Conservation (phyloP, 1,284 basidiomycete genomes). For the Melampsora americana region DNA sequence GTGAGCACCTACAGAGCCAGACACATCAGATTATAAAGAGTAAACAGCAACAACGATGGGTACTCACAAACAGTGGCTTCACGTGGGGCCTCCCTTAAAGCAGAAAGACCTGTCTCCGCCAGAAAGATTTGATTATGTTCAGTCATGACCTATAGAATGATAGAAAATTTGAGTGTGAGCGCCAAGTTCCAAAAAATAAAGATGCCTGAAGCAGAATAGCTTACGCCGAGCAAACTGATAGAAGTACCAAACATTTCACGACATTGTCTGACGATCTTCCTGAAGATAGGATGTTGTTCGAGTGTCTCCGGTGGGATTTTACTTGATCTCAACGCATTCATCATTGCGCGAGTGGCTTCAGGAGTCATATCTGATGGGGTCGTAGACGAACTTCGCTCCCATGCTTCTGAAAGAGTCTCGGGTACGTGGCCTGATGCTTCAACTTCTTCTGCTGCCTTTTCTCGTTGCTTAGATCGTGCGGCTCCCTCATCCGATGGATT, state of each 20-base stretch:
- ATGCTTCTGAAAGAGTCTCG: background rate
- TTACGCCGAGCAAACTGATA: constrained; percentile 48
- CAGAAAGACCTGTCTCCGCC: constrained; percentile 13
- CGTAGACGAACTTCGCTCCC: background rate
- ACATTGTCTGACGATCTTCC: constrained; percentile 47
- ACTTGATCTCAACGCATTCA: background rate
- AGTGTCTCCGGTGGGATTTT: background rate
- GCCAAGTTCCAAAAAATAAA: background rate
- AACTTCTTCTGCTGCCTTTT: background rate
- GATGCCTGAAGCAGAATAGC: background rate
- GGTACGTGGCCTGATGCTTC: background rate
- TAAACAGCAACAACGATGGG: no score
- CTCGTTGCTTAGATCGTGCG: background rate
- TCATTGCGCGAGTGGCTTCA: background rate
- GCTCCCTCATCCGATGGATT: background rate
- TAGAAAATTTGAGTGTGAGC: background rate
- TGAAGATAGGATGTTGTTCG: constrained; percentile 41
- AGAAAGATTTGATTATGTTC: background rate
- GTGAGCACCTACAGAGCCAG: background rate
- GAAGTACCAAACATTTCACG: constrained; percentile 46
- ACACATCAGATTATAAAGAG: background rate
- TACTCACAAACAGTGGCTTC: background rate
- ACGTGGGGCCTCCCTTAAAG: background rate
- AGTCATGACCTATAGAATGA: background rate
- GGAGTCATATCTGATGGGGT: background rate